Evolutionary conservation across 2,329 filamentous ascomycete genomes (phyloP).

Genomic region (Truncatella angustata): DNA sequence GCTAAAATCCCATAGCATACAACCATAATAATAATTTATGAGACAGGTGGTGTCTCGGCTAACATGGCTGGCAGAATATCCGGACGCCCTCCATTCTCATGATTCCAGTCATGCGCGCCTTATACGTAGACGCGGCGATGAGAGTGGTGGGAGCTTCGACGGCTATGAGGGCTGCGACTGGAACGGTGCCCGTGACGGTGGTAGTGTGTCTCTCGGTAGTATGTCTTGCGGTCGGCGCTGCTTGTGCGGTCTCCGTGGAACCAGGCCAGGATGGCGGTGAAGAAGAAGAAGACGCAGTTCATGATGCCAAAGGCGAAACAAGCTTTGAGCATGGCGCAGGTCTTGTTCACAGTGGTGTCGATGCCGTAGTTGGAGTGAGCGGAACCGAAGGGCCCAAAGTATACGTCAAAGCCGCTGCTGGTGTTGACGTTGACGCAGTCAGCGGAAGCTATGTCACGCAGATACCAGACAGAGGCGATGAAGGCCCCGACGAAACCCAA

Average conservation of each 20-base stretch:
- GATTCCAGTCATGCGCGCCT: not conserved
- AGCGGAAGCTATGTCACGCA: constrained; percentile 57
- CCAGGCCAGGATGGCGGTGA: constrained; percentile 70
- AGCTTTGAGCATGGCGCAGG: constrained; percentile 90
- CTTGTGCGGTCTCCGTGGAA: constrained; percentile 47
- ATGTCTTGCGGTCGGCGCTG: constrained; percentile 31
- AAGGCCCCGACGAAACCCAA: constrained; percentile 61
- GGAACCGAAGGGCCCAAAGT: constrained; percentile 61
- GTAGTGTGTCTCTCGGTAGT: constrained; percentile 46
- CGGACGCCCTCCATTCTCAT: too few species aligned
- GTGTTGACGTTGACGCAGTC: constrained; percentile 64
- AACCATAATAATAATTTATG: not conserved
- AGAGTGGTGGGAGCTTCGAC: constrained; percentile 41
- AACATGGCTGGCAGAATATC: too few species aligned
- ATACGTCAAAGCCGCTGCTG: constrained; percentile 50
- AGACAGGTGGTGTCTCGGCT: not conserved
- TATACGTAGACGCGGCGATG: constrained; percentile 52
- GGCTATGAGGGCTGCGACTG: constrained; percentile 34
- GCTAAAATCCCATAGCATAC: not conserved
- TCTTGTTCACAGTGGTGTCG: constrained; percentile 63
- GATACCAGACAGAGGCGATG: constrained; percentile 60
- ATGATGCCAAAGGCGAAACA: constrained; percentile 89
- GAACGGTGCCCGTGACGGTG: constrained; percentile 44
- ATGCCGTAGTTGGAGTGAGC: constrained; percentile 48
- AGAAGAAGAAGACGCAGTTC: constrained; percentile 76